Base-by-base conservation (phyloP, 805 yeast genomes). In the Candida parachauliodes region DNA sequence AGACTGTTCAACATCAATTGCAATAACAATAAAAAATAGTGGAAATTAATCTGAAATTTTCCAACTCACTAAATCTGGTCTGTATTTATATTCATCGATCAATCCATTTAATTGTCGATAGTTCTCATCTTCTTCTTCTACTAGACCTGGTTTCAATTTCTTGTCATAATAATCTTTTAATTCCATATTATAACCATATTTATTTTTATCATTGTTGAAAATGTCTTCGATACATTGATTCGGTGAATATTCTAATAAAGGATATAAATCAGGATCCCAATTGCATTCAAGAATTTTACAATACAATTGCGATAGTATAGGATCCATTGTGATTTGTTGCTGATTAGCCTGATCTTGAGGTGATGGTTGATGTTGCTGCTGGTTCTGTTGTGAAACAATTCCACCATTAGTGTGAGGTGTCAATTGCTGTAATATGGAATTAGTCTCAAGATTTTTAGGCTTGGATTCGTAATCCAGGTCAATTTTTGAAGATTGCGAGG, bases 171-270 rank as follows among this genome's bases (percentile, higher is more conserved):
- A 29, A 8, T 26, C 22, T 12, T 23, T 37, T 4, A 41, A 17
- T 15, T 36, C 32, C 3, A 37, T 19, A 36, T 37, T 35, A 34
- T 81, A 2, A 88, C 93, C 48, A 20, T 25, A 25, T 21, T 42
- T 39, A 34, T 44, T 44, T 36, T 76, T 74, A 1, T 86, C 84
- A 21, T 85, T 83, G 20, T 74, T 70, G 40, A 86, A 73, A 2
- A 89, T 83, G 56, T 87, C 94, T 22, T 79, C 78, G 8, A 88
- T 70, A 44, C 89, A 77, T 41, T 81, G 85, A 34, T 73, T 72
- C 0, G 96, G 91, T 9, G 80, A 66, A 34, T 55, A 69, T 66
- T 62, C 84, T 76, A 65, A 53, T 32, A 61, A 57, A 39, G 65
- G 65, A 53, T 58, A 59, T 27, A 68, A 49, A 34, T 65, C 68